phyloP scores from a whole-genome alignment of 2,329 filamentous ascomycete species.

The Aaosphaeria arxii region DNA sequence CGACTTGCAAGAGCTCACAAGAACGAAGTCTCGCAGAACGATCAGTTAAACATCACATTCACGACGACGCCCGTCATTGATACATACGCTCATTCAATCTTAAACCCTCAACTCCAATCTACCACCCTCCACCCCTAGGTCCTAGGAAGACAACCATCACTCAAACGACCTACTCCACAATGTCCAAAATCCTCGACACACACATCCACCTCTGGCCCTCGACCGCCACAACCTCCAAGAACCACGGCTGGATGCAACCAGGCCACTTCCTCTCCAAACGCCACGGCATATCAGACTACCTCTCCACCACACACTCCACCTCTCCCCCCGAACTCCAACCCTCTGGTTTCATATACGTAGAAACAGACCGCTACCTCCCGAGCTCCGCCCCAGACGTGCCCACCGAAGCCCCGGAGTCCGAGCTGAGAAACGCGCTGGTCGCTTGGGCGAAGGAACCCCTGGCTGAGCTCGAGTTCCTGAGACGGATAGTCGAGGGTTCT shows the following conservation, averaged over 20 bases:
- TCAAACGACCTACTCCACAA: not conserved
- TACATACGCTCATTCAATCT: too few species aligned
- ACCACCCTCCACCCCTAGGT: too few species aligned
- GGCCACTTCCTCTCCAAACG: conserved; percentile 56
- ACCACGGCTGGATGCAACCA: conserved; percentile 67
- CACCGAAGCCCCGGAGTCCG: not conserved
- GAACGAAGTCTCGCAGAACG: too few species aligned
- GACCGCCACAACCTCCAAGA: conserved; percentile 56
- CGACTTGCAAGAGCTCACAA: too few species aligned
- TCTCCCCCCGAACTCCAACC: conserved; percentile 9
- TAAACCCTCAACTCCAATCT: too few species aligned
- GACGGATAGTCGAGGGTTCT: conserved; percentile 61
- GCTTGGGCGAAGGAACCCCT: conserved; percentile 67
- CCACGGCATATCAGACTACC: conserved; percentile 64
- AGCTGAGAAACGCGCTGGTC: conserved; percentile 18
- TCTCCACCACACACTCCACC: conserved; percentile 8
- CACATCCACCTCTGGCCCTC: conserved; percentile 86
- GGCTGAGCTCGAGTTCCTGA: conserved; percentile 68
- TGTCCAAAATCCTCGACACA: conserved; percentile 65
- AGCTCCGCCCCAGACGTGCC: not conserved
- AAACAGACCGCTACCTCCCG: conserved; percentile 65
- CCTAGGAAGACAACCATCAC: too few species aligned
- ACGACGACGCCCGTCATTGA: too few species aligned
- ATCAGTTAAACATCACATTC: too few species aligned
- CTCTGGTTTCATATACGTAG: conserved; percentile 73